Evolutionary conservation across 2,329 filamentous ascomycete species (phyloP).

Genomic region (Mycosphaerella sp.): DNA sequence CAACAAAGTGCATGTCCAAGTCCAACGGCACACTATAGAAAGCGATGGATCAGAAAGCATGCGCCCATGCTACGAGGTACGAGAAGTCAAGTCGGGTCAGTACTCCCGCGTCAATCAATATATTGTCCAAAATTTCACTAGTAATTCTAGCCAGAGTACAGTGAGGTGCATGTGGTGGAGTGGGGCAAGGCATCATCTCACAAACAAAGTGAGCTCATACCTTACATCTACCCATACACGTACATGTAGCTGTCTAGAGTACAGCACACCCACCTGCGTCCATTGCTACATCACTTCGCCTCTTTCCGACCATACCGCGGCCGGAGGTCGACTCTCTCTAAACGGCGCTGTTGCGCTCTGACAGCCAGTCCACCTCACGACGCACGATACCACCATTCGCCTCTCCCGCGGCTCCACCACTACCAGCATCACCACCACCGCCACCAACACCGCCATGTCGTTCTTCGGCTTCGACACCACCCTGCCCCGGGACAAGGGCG

Average conservation of each 20-base stretch:
- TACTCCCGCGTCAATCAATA: too few relatives aligned
- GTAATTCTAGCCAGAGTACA: too few relatives aligned
- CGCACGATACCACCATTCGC: not conserved
- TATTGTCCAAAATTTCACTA: too few relatives aligned
- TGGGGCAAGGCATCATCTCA: too few relatives aligned
- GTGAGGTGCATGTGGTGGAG: too few relatives aligned
- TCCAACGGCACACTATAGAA: not conserved
- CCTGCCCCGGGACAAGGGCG: conserved; percentile 56
- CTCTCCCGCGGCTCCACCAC: not conserved
- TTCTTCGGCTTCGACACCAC: conserved; percentile 84
- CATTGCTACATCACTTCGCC: not conserved
- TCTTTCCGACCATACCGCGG: conserved; percentile 1
- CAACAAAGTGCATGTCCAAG: too few relatives aligned
- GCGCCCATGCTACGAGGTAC: not conserved
- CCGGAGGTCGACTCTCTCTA: not conserved
- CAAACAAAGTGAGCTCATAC: too few relatives aligned
- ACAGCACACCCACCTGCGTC: not conserved
- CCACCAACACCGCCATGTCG: conserved; percentile 51
- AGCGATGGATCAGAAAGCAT: not conserved
- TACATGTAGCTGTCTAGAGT: not conserved
- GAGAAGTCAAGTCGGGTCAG: too few relatives aligned
- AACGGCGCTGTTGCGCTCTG: conserved; percentile 3
- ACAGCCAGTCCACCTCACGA: not conserved
- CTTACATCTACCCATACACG: not conserved
- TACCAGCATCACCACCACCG: conserved; percentile 16